A percentile compares a stretch with the other conserved stretches of the same genome.
phyloP scores from a whole-genome alignment of 2,329 filamentous ascomycete genomes.

The Calonectria henricotiae region DNA sequence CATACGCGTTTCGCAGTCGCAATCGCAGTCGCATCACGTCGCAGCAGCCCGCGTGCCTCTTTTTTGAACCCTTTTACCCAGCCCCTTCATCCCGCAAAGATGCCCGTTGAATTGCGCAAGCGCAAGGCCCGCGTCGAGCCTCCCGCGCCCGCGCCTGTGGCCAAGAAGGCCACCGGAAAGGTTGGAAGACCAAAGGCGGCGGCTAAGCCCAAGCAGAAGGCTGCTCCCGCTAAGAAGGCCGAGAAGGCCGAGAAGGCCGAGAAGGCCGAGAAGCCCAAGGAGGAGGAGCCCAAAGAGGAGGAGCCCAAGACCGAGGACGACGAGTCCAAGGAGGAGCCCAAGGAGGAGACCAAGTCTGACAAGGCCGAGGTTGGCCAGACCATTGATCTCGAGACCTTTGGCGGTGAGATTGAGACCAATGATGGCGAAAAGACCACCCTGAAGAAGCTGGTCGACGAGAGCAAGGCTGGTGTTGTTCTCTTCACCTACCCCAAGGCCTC shows the following conservation, averaged over 20 bases:
- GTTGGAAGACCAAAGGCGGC: slow-evolving; percentile 57
- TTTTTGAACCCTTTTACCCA: slow-evolving; percentile 24
- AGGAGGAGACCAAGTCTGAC: slow-evolving; percentile 52
- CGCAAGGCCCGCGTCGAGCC: slow-evolving; percentile 70
- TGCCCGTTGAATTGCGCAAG: slow-evolving; percentile 75
- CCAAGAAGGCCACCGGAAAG: slow-evolving; percentile 58
- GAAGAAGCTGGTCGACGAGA: slow-evolving; percentile 85
- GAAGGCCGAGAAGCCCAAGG: slow-evolving; percentile 50
- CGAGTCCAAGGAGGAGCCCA: slow-evolving; percentile 47
- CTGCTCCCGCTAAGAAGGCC: slow-evolving; percentile 50
- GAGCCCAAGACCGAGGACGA: slow-evolving; percentile 42
- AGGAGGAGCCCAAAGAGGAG: slow-evolving; percentile 53
- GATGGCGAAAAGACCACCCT: slow-evolving; percentile 87
- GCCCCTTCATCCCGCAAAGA: slow-evolving; percentile 51
- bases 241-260: slow-evolving; percentile 54
- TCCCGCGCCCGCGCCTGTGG: slow-evolving; percentile 63
- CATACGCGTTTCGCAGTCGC: slow-evolving; percentile 45
- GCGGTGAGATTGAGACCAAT: slow-evolving; percentile 86
- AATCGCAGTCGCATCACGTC: slow-evolving; percentile 38
- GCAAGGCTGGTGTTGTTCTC: slow-evolving; percentile 88
- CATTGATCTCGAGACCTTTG: slow-evolving; percentile 73
- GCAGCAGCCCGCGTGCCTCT: slow-evolving; percentile 27
- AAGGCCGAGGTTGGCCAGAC: slow-evolving; percentile 71
- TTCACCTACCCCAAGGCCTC: slow-evolving; percentile 98
- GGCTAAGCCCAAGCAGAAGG: slow-evolving; percentile 54